Base-by-base conservation (phyloP, 1,139 yeast species). In the Torulaspora globosa region DNA sequence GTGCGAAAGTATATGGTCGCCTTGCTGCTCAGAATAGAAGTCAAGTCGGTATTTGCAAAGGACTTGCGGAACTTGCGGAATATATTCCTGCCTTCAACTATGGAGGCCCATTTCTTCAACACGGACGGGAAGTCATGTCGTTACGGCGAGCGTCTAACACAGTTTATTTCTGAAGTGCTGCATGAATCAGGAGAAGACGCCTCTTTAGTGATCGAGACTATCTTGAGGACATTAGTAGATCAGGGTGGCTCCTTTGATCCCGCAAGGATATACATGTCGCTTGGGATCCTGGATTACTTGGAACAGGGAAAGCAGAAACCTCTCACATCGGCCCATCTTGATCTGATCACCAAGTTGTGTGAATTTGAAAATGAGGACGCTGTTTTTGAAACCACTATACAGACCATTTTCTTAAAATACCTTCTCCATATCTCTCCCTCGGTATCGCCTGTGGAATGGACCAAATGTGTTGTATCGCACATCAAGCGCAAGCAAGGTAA, bases 1-100 rank as follows among this genome's bases (percentile, higher is more conserved):
- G 89, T 89, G 0, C 71, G 94, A 47, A 80, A 78, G 53, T 81
- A 80, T 56, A 70, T 87, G 1, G 68, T 84, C 51, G 72, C 74
- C 6, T 63, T 86, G 39, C 68, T 87, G 37, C 71, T 85, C 37
- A 69, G 76, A 2, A 70, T 86, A 3, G 55, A 68, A 6, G 63
- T 72, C 12, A 73, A 76, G 51, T 67, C 84, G 44, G 66, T 76
- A 37, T 74, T 84, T 59, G 69, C 77, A 31, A 69, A 75, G 45
- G 70, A 73, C 1, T 74, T 78, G 16, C 21, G 34, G 3, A 50
- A 48, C 48, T 67, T 86, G 39, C 76, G 78, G 27, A 63, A 70
- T 1, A 70, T 74, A 2, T 77, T 80, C 48, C 69, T 87, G 39
- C 88, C 86, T 0, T 78, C 79, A 50, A 74, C 82, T 10, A 73